Base-by-base conservation (phyloP, 768 basidiomycete species). In the Podaxis mareebaensis region DNA sequence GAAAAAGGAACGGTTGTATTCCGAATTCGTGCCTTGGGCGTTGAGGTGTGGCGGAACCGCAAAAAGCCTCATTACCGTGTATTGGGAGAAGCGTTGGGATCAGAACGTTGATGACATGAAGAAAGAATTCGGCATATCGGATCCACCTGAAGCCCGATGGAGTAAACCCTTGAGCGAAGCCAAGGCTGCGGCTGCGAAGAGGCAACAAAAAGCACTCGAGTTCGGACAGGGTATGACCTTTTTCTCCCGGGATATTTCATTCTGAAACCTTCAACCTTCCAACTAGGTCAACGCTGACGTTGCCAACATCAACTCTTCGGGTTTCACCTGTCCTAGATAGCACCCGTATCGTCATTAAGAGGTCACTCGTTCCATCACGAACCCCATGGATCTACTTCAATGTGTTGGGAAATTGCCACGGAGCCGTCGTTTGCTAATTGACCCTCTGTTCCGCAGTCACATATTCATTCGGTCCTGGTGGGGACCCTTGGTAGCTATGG, bases 31-130 rank as follows among this genome's bases (percentile, higher is more conserved):
- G 8, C 91, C 94, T 0, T 99, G 96, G 96, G 96, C 95, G 12
- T 74, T 97, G 64, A 85, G 85, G 67, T 93, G 90, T 63, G 97
- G 96, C 1, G 83, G 87, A 28, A 84, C 79, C 65, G 85, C 91
- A 1, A 81, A 79, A 68, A 91, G 89, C 70, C 74, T 99, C 64
- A 91, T 98, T 58, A 90, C 90, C 1, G 89, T 99, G 1, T 96
- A 96, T 70, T 99, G 97, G 96, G 97, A 99, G 76, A 83, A 94
- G 74, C 79, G 95, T 58, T 99, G 96, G 96, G 85, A 85, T 57
- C 88, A 93, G 75, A 82, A 91, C 64, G 74, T 96, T 1, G 86
- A 85, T 1, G 92, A 94, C 54, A 81, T 99, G 77, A 90, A 93
- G 77, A 82, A 77, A 65, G 94, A 97, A 71, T 78, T 97, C 22